Evolutionary conservation across 176 grass and related monocot genomes (phyloP).

Genomic region (Triticum turgidum): DNA sequence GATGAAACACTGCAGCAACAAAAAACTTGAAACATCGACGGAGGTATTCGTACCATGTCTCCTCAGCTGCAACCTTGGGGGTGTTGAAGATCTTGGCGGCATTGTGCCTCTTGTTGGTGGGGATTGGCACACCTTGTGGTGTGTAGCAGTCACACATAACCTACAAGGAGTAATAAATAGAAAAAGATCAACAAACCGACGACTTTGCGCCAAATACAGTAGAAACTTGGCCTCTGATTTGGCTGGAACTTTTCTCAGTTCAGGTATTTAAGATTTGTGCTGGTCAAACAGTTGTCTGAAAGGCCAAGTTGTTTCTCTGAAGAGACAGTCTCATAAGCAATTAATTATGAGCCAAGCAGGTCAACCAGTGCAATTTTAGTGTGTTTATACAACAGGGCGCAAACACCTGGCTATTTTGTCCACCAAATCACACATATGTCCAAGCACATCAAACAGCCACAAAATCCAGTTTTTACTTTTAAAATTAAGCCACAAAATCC

Average conservation of each 20-base stretch:
- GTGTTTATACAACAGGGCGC: background rate
- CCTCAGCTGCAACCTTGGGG: constrained; percentile 62
- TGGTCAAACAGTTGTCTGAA: background rate
- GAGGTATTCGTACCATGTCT: constrained; percentile 58
- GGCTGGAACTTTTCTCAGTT: background rate
- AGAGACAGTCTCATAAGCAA: background rate
- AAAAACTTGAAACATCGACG: background rate
- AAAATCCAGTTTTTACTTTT: background rate
- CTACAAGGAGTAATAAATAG: constrained; percentile 30
- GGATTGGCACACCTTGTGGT: constrained; percentile 74
- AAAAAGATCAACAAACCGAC: background rate
- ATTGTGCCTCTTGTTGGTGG: constrained; percentile 82
- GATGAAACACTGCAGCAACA: background rate
- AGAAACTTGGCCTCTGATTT: background rate
- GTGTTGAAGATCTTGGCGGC: constrained; percentile 82
- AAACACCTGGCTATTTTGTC: background rate
- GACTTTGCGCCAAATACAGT: background rate
- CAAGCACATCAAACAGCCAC: too few relatives aligned
- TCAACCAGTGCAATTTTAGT: background rate
- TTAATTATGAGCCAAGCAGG: background rate
- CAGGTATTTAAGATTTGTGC: background rate
- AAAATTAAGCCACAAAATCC: background rate
- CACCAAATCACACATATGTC: background rate
- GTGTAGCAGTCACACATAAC: constrained; percentile 99
- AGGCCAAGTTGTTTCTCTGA: background rate